Percentiles rank a stretch among this genome's conserved stretches.
These are phyloP conservation scores for Chamaecrista fasciculata DNA, from an alignment of 306 rosid genomes.

Conservation along the genomic window DNA sequence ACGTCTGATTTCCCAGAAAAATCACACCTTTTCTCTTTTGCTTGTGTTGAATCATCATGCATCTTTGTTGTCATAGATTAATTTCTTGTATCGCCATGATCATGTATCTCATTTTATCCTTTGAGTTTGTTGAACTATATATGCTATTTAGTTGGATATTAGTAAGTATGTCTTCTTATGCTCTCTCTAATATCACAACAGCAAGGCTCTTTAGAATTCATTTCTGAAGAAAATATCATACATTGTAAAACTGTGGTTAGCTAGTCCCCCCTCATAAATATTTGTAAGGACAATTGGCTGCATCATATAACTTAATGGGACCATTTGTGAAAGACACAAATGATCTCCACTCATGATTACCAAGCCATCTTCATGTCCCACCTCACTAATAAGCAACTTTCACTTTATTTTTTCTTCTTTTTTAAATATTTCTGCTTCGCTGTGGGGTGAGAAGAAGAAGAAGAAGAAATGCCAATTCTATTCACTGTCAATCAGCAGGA, in stretches of 20 bases:
- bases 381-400: neutral
- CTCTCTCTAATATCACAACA: neutral
- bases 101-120: conserved; percentile 17
- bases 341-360: neutral
- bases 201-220: neutral
- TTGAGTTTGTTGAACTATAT: neutral
- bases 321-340: conserved; percentile 12
- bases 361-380: neutral
- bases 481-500: neutral
- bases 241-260: neutral
- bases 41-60: conserved; percentile 1
- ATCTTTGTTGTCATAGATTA: neutral
- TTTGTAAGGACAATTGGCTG: neutral
- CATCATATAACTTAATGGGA: neutral
- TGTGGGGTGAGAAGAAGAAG: too few relatives aligned
- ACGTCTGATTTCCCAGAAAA: conserved; percentile 24
- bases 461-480: neutral
- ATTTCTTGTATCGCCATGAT: neutral
- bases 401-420: neutral
- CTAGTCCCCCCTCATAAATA: neutral
- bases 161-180: neutral
- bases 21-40: conserved; percentile 9
- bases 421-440: neutral
- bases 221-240: neutral
- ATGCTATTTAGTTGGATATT: neutral